These are phyloP conservation scores for Encephalitozoon cuniculi DNA, from an alignment of 371 early-diverging fungal genomes.

Conservation along the genomic window DNA sequence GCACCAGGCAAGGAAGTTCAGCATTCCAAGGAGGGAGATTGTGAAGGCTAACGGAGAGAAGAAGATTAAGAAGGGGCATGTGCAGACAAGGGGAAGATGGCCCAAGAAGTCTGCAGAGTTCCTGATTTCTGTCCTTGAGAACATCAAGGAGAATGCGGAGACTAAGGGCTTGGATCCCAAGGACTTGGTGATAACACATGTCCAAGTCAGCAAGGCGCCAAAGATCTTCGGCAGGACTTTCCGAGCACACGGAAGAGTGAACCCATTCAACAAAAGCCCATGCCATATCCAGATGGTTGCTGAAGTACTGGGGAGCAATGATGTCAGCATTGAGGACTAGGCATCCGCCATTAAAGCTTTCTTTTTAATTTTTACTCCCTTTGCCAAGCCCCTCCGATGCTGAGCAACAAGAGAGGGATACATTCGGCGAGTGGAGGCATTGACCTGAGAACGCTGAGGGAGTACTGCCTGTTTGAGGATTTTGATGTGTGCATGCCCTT, in stretches of 20 bases:
- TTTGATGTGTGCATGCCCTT: not conserved
- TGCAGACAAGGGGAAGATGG: constrained; percentile 84
- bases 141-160: constrained; percentile 88
- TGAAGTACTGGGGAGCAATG: constrained; percentile 30
- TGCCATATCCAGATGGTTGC: constrained; percentile 81
- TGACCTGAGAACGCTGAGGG: not conserved
- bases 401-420: not conserved
- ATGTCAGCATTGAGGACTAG: constrained; percentile 18
- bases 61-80: constrained; percentile 23
- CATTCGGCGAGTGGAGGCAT: not conserved
- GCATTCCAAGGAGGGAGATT: constrained; percentile 59
- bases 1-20: constrained; percentile 87
- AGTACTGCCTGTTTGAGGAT: not conserved
- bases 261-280: constrained; percentile 83
- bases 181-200: constrained; percentile 73
- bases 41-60: constrained; percentile 22
- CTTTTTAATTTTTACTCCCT: constrained; percentile 1
- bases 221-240: constrained; percentile 90
- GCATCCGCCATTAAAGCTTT: not conserved
- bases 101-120: constrained; percentile 90
- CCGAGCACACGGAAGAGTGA: constrained; percentile 96
- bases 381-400: not conserved
- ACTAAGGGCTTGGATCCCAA: constrained; percentile 71
- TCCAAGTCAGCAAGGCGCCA: constrained; percentile 93
- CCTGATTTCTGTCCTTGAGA: constrained; percentile 80